A percentile compares a stretch with the other conserved stretches of the same genome.
Evolutionary conservation across 2,329 filamentous ascomycete genomes (phyloP).

Genomic region (Ilyonectria robusta): DNA sequence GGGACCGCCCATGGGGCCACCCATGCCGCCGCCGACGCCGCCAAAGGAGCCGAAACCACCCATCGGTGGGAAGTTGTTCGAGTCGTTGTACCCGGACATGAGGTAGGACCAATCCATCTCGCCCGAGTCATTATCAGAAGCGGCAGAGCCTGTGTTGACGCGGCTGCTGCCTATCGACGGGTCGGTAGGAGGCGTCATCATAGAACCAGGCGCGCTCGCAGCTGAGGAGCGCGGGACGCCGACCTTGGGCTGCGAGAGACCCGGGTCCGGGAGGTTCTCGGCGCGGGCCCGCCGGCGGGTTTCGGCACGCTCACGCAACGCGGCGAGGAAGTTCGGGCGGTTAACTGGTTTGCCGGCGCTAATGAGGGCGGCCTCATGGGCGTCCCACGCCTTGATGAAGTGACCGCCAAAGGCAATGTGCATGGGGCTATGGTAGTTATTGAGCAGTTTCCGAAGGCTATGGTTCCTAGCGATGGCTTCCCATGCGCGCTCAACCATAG

Average conservation of each 20-base stretch:
- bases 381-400: conserved; percentile 75
- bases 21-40: conserved; percentile 39
- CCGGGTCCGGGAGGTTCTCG: conserved; percentile 47
- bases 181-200: conserved; percentile 51
- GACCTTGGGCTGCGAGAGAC: conserved; percentile 42
- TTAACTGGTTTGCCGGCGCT: conserved; percentile 59
- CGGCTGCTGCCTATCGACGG: conserved; percentile 30
- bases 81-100: conserved; percentile 59
- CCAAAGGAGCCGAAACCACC: conserved; percentile 50
- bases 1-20: conserved; percentile 2
- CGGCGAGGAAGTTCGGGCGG: conserved; percentile 63
- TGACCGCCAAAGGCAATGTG: conserved; percentile 70
- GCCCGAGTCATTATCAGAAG: conserved; percentile 48
- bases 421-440: conserved; percentile 68
- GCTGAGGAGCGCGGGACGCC: conserved; percentile 41
- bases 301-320: conserved; percentile 62
- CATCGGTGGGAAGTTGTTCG: conserved; percentile 48
- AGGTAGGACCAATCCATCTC: conserved; percentile 67
- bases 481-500: conserved; percentile 72
- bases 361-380: conserved; percentile 64
- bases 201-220: conserved; percentile 48
- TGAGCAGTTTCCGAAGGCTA: conserved; percentile 64
- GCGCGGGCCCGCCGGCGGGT: conserved; percentile 50
- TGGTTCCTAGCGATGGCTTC: conserved; percentile 69
- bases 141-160: conserved; percentile 36